Base-by-base conservation (phyloP, 345 rosid genomes). In the Clausena lansium region DNA sequence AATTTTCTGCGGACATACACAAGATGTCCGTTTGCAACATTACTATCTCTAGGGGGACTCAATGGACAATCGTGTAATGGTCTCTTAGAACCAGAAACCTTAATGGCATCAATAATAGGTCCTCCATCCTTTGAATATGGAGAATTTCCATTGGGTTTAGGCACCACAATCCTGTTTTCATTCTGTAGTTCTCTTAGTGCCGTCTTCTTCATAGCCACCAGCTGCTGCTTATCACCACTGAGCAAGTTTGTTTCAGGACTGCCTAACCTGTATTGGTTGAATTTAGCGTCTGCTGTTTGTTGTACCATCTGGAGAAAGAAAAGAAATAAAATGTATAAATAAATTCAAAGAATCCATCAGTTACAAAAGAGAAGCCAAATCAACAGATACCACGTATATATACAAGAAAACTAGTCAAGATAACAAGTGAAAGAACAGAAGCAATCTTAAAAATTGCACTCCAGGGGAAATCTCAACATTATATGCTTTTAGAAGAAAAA, bases 1-100 rank as follows among this genome's bases (percentile, higher is more conserved):
- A 81, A 79, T 87, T 85, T 93, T 84, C 98, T 87, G 25, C 97
- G 97, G 55, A 92, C 96, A 74, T 93, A 93, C 47, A 93, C 95
- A 81, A 93, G 91, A 60, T 84, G 87, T 36, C 87, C 87, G 79
- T 83, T 88, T 63, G 90, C 85, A 73, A 89, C 81, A 79, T 78
- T 84, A 78, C 82, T 76, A 71, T 81, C 77, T 4, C 58, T 72
- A 3, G 81, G 78, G 64, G 84, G 85, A 70, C 79, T 83, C 59
- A 76, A 66, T 61, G 87, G 83, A 70, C 71, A 77, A 61, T 86
- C 90, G 0, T 86, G 69, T 41, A 85, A 76, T 55, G 89, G 79
- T 75, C 93, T 87, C 84, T 90, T 89, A 41, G 79, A 70, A n/a
- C 91, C 91, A 67, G 94, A 79, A 74, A 87, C 87, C 84, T 85